Conservation (phyloP, 257 asterid genomes). For the Salvia miltiorrhiza region DNA sequence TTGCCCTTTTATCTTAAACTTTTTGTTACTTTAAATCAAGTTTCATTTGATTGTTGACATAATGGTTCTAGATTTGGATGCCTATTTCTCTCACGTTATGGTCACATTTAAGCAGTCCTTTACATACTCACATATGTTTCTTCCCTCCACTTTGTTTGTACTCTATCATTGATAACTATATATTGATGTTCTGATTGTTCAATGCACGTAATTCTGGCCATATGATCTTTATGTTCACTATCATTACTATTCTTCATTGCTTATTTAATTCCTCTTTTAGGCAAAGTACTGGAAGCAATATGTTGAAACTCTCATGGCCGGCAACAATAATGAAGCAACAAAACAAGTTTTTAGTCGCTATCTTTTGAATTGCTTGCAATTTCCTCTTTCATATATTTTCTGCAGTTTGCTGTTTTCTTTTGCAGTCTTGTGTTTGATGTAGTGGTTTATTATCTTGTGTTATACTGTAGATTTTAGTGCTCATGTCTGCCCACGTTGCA, state of each 20-base stretch:
- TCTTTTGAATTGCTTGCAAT: conserved; percentile 78
- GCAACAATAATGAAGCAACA: conserved; percentile 81
- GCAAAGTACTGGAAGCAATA: conserved; percentile 97
- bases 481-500: not conserved
- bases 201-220: not conserved
- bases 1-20: not conserved
- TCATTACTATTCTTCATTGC: not conserved
- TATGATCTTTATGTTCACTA: not conserved
- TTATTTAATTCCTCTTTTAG: conserved; percentile 33
- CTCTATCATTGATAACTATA: not conserved
- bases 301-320: conserved; percentile 87
- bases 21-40: not conserved
- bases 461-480: not conserved
- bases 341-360: conserved; percentile 92
- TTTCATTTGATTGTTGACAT: not conserved
- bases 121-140: not conserved
- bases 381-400: conserved; percentile 75
- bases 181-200: not conserved
- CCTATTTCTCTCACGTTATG: not conserved
- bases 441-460: not conserved
- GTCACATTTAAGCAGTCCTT: not conserved
- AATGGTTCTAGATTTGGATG: not conserved
- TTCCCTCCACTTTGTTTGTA: not conserved
- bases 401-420: not conserved
- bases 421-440: conserved; percentile 1